Evolutionary conservation across 1,139 yeast genomes (phyloP), one percentile per base, ranked within the genome.

Genomic region (Yarrowia galli): DNA sequence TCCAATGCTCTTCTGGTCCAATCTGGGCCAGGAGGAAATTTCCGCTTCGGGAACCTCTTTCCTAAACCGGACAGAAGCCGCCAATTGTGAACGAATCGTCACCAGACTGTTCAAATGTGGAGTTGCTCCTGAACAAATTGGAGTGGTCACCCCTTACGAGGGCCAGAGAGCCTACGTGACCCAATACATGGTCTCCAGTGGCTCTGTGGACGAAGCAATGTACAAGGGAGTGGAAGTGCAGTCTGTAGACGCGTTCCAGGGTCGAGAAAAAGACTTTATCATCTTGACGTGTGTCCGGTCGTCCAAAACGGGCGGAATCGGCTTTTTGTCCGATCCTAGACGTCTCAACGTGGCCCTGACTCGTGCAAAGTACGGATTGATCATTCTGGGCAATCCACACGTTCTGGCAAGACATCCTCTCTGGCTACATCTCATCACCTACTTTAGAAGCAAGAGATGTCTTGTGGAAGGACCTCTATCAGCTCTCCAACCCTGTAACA

Each of bases 1-100:
- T 3, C 98, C 98, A 22, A 91, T 92, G 97, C 90, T 92, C 96
- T 91, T 93, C 74, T 92, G 98, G 97, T 89, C 92, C 2, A 89
- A 89, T 72, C 87, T 88, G 75, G 97, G 98, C 48, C 87, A 89
- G 71, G 98, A 93, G 79, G 98, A 93, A 77, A 86, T 93, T 67
- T 87, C 96, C 48, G 86, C 88, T 0, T 85, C 87, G 73, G 98
- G 98, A 68, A 88, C 89, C 18, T 90, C 97, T n/a, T 92, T 83
- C 74, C 81, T 93, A 73, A 93, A 93, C 77, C 83, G 97, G 73
- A 89, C 91, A 22, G 98, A 93, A 78, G 97, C 98, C 0, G 88
- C 90, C 87, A 91, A 89, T 74, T 91, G 92, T 73, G 97, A 92
- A 77, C 88, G 89, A 75, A 82, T 90, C 40, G 87, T 93, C 49